phyloP scores from a whole-genome alignment of 1,284 basidiomycete species.

The Dichomitus squalens region DNA sequence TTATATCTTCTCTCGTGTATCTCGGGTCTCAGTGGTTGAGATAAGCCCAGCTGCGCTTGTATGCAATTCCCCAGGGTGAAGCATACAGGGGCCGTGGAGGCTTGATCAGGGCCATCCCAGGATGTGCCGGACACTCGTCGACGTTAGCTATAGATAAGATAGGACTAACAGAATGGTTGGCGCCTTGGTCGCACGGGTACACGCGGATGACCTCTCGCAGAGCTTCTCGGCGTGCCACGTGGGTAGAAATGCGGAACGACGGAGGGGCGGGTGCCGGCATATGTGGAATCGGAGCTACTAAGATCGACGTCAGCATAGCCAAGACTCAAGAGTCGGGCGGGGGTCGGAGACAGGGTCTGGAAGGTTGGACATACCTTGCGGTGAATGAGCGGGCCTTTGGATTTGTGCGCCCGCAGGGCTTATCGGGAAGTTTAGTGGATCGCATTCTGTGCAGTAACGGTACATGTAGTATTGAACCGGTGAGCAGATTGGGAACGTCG shows the following conservation, averaged over 20 bases:
- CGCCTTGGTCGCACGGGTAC: slow-evolving; percentile 3
- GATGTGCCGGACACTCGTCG: slow-evolving; percentile 1
- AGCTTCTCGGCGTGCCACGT: slow-evolving; percentile 6
- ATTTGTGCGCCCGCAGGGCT: background rate
- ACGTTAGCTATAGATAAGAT: slow-evolving; percentile 15
- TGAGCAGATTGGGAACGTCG: slow-evolving; percentile 5
- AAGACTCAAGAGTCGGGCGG: too few species aligned
- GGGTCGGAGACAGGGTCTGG: background rate
- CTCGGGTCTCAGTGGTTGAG: background rate
- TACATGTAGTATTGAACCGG: background rate
- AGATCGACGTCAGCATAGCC: background rate
- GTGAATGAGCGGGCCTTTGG: background rate
- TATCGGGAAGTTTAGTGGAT: background rate
- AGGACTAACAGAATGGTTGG: background rate
- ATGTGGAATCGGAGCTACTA: background rate
- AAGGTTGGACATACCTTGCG: background rate
- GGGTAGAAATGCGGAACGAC: background rate
- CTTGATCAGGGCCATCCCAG: background rate
- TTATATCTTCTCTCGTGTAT: background rate
- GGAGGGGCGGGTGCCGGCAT: slow-evolving; percentile 1
- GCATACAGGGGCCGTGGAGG: background rate
- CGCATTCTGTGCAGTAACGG: background rate
- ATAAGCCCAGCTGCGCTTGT: too few species aligned
- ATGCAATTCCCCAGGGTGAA: background rate
- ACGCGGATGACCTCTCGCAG: slow-evolving; percentile 15